Evolutionary conservation across 148 eudicot genomes (phyloP).

Genomic region (Drosera capensis): DNA sequence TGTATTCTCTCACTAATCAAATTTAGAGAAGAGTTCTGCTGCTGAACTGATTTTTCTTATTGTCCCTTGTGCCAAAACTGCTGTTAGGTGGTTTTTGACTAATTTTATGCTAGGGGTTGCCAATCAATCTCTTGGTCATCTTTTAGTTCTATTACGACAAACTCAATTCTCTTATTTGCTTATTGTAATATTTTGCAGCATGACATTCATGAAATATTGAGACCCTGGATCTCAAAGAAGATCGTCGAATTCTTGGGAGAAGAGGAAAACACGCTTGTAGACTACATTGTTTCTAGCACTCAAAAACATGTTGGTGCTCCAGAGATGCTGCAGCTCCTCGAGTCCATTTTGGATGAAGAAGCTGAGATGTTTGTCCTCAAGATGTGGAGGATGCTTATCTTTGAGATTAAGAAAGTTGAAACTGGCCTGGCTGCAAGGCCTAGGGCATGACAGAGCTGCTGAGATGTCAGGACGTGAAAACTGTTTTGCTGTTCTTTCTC

Average conservation of each 20-base stretch:
- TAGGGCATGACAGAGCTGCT: conserved; percentile 25
- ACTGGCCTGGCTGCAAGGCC: conserved; percentile 52
- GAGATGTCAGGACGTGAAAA: too few relatives aligned
- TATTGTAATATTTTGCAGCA: conserved; percentile 32
- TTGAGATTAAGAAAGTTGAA: conserved; percentile 79
- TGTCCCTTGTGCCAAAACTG: too few relatives aligned
- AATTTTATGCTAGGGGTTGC: too few relatives aligned
- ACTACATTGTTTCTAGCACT: conserved; percentile 68
- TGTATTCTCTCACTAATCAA: background rate
- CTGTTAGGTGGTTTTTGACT: too few relatives aligned
- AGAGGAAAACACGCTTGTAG: conserved; percentile 77
- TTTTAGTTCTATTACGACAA: background rate
- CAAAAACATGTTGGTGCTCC: conserved; percentile 57
- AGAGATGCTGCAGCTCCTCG: conserved; percentile 72
- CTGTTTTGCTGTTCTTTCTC: too few relatives aligned
- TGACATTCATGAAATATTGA: conserved; percentile 69
- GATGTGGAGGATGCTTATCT: conserved; percentile 99
- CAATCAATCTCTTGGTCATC: too few relatives aligned
- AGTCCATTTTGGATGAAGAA: conserved; percentile 77
- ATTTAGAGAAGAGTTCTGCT: background rate
- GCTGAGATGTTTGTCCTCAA: conserved; percentile 98
- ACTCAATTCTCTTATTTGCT: background rate
- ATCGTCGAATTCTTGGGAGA: conserved; percentile 84
- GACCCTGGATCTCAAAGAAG: conserved; percentile 96
- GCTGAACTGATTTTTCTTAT: too few relatives aligned